Percentiles rank a stretch among this genome's conserved stretches.
Evolutionary conservation across 148 eudicot species (phyloP).

Genomic region (Bassia scoparia): DNA sequence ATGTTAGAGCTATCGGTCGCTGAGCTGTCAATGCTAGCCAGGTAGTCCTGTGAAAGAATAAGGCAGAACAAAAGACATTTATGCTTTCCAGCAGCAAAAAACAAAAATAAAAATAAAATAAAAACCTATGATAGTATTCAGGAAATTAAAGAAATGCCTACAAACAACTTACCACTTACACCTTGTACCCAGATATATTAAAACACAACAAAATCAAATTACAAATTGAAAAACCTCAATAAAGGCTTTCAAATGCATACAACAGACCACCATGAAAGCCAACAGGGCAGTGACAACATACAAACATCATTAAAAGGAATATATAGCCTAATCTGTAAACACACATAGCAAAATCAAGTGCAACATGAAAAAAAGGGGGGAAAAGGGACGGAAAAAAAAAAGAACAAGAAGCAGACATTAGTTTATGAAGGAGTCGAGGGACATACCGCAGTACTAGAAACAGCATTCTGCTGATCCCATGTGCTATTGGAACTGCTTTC

Average conservation of each 20-base stretch:
- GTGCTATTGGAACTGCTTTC: constrained; percentile 47
- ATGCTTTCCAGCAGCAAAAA: no score
- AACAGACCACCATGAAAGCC: background rate
- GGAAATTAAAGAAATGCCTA: background rate
- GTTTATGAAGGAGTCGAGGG: no score
- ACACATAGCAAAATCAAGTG: background rate
- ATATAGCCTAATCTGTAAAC: background rate
- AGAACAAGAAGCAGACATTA: no score
- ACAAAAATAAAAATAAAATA: no score
- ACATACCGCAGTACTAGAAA: constrained; percentile 74
- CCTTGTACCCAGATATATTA: background rate
- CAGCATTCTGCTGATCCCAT: constrained; percentile 74
- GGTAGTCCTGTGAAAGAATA: constrained; percentile 50
- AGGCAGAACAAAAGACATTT: constrained; percentile 6
- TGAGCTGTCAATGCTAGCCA: constrained; percentile 58
- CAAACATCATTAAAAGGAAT: background rate
- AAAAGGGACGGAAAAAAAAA: no score
- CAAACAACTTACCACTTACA: background rate
- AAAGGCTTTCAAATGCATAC: background rate
- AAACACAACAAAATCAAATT: background rate
- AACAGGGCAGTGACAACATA: background rate
- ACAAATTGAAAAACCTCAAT: background rate
- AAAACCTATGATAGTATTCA: no score
- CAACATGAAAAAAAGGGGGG: background rate
- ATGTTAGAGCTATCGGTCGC: constrained; percentile 45